phyloP scores from a whole-genome alignment of 2,329 filamentous ascomycete genomes.

The Scedosporium apiospermum region DNA sequence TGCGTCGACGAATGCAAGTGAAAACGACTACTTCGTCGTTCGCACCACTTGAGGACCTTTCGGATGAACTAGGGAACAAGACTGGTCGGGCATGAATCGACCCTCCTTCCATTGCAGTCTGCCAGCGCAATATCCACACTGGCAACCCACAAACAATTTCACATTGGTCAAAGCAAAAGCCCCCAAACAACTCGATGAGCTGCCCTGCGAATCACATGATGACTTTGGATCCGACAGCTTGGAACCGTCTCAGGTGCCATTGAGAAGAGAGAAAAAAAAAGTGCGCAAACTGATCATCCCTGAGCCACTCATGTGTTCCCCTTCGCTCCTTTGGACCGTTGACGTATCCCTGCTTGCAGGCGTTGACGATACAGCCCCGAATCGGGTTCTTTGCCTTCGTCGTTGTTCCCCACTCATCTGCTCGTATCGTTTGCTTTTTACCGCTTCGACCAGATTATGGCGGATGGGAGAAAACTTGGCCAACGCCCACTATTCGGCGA shows the following conservation, averaged over 20 bases:
- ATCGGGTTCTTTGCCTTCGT: neutral
- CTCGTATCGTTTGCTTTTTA: neutral
- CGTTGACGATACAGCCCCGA: neutral
- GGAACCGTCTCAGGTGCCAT: neutral
- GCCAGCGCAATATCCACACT: neutral
- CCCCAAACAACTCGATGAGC: neutral
- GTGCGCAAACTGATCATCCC: neutral
- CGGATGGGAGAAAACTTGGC: no score
- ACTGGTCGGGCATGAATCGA: neutral
- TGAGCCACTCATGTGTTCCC: neutral
- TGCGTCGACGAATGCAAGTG: no score
- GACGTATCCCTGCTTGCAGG: neutral
- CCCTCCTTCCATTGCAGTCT: neutral
- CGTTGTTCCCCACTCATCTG: neutral
- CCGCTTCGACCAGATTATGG: neutral
- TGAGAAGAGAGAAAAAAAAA: neutral
- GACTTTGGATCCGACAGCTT: constrained; percentile 1
- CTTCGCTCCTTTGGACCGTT: neutral
- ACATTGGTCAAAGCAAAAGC: neutral
- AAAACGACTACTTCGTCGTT: no score
- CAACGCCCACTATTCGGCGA: no score
- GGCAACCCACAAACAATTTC: neutral
- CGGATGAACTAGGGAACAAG: no score
- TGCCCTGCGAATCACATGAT: constrained; percentile 4
- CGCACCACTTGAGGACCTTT: no score